A percentile compares a stretch with the other conserved stretches of the same genome.
Conservation (phyloP, 2,329 filamentous ascomycete species). For the Myotisia sp. region DNA sequence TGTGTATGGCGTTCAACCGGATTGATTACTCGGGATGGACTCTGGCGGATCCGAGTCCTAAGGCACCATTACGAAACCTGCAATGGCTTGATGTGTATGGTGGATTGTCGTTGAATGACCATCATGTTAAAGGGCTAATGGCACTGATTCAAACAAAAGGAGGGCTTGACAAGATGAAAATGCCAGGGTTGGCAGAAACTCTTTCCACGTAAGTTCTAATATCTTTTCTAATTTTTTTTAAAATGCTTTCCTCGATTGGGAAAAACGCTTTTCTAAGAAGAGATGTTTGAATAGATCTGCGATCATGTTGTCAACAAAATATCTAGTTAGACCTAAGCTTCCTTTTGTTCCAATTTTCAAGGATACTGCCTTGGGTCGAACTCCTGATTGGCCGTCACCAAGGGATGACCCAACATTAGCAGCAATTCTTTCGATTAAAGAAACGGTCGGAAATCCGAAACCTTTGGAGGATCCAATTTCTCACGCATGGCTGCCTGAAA, state of each 20-base stretch:
- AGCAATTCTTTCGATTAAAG: not conserved
- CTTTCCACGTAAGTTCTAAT: slow-evolving; percentile 24
- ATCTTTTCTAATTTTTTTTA: not conserved
- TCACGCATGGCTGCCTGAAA: not conserved
- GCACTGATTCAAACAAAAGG: slow-evolving; percentile 23
- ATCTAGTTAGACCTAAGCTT: slow-evolving; percentile 13
- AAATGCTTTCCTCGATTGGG: no score
- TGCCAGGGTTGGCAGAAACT: slow-evolving; percentile 24
- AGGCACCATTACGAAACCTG: slow-evolving; percentile 16
- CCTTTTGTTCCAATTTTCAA: slow-evolving; percentile 15
- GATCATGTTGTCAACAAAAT: slow-evolving; percentile 17
- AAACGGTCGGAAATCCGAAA: slow-evolving; percentile 4
- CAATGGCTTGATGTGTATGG: slow-evolving; percentile 18
- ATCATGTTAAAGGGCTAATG: slow-evolving; percentile 17
- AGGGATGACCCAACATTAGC: slow-evolving; percentile 5
- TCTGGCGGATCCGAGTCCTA: slow-evolving; percentile 13
- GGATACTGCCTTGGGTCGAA: slow-evolving; percentile 12
- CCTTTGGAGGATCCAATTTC: slow-evolving; percentile 11
- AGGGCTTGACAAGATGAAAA: slow-evolving; percentile 23
- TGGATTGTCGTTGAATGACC: slow-evolving; percentile 15
- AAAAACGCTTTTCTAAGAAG: not conserved
- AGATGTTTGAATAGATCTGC: no score
- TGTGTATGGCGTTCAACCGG: slow-evolving; percentile 18
- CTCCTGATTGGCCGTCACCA: slow-evolving; percentile 11
- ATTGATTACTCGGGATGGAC: slow-evolving; percentile 12